A percentile compares a stretch with the other conserved stretches of the same genome.
Conservation (phyloP, 1,284 basidiomycete genomes). For the Pulveroboletus sp. region DNA sequence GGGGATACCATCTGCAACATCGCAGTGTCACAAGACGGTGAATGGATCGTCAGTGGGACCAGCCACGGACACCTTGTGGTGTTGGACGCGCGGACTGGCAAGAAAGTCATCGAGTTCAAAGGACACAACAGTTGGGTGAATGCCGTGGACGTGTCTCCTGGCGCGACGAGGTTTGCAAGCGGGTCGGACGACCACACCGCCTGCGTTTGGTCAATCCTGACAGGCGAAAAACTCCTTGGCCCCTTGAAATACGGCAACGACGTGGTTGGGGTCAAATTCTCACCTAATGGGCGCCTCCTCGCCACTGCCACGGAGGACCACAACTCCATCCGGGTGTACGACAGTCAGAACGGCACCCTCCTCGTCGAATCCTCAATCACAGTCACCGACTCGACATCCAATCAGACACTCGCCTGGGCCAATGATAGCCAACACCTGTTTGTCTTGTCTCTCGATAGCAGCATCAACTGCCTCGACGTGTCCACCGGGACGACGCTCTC, state of each 20-base stretch:
- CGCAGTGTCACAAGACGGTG: not conserved
- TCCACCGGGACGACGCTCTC: slow-evolving; percentile 2
- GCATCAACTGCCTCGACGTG: slow-evolving; percentile 2
- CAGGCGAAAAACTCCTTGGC: slow-evolving; percentile 1
- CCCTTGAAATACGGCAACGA: slow-evolving; percentile 2
- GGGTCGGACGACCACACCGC: slow-evolving; percentile 10
- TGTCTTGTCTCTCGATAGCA: not conserved
- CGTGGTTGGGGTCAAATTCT: slow-evolving; percentile 5
- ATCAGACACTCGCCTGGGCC: slow-evolving; percentile 10
- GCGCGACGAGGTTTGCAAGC: slow-evolving; percentile 2
- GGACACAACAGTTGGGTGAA: not conserved
- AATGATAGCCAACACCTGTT: not conserved
- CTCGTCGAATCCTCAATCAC: not conserved
- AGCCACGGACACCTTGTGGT: not conserved
- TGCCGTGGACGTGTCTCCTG: slow-evolving; percentile 10
- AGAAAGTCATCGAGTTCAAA: not conserved
- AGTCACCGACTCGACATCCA: not conserved
- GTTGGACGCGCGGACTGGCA: slow-evolving; percentile 1
- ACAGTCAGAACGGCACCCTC: not conserved
- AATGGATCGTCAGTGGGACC: slow-evolving; percentile 6
- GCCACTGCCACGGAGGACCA: slow-evolving; percentile 6
- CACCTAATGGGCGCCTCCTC: slow-evolving; percentile 5
- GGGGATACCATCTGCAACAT: not conserved
- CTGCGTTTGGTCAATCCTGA: slow-evolving; percentile 11
- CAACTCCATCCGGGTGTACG: slow-evolving; percentile 6